Conservation (phyloP, 331 rosid genomes). For the Acacia concinna region DNA sequence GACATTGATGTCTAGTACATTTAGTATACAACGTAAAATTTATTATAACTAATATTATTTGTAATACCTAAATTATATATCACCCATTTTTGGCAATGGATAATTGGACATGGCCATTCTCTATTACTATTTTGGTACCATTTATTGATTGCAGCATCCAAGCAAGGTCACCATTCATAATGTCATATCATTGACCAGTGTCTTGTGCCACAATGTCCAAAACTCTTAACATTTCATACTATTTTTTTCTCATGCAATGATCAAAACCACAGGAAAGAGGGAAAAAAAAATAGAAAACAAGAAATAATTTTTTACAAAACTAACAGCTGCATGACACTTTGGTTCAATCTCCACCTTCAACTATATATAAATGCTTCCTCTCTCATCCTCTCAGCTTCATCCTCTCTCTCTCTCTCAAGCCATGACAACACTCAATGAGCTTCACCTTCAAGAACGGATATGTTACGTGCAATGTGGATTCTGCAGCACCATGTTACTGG, state of each 20-base stretch:
- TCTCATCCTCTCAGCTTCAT: constrained; percentile 25
- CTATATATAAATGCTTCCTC: constrained; percentile 48
- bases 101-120: background rate
- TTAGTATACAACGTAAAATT: background rate
- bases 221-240: background rate
- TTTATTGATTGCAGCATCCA: background rate
- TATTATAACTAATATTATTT: background rate
- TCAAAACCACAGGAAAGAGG: background rate
- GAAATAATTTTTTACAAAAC: background rate
- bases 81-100: background rate
- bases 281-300: background rate
- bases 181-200: background rate
- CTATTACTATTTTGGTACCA: background rate
- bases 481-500: constrained; percentile 81
- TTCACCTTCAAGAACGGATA: constrained; percentile 73
- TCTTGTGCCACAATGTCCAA: background rate
- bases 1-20: no score
- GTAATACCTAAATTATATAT: background rate
- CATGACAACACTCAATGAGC: constrained; percentile 58
- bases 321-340: background rate
- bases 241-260: background rate
- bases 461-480: constrained; percentile 86
- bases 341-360: constrained; percentile 33
- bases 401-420: constrained; percentile 26
- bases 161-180: background rate